A percentile compares a stretch with the other conserved stretches of the same genome.
These are phyloP conservation scores for Colletotrichum zoysiae DNA, from an alignment of 2,329 filamentous ascomycete genomes.

Conservation along the genomic window DNA sequence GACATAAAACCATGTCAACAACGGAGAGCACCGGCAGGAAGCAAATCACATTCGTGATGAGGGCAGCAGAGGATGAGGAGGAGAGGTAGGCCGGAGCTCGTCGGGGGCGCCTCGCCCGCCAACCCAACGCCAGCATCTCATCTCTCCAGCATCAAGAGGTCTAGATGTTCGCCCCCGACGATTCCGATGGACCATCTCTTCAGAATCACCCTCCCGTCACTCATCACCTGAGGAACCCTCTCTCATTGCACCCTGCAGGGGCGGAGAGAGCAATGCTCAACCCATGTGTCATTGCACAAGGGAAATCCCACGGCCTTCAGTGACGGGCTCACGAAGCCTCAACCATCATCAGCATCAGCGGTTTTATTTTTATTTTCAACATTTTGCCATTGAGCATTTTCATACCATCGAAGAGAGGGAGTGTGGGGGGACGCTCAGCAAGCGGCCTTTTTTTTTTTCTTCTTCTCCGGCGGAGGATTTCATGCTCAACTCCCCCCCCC, in stretches of 20 bases:
- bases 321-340: constrained; percentile 35
- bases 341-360: constrained; percentile 33
- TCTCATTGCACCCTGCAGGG: neutral
- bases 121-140: constrained; percentile 3
- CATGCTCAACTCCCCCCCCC: neutral
- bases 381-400: constrained; percentile 26
- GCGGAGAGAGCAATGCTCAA: no score
- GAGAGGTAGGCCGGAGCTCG: constrained; percentile 36
- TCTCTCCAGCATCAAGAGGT: neutral
- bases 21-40: no score
- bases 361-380: neutral
- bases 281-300: neutral
- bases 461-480: neutral
- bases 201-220: neutral
- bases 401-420: neutral
- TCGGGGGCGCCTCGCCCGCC: constrained; percentile 3
- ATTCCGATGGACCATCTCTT: constrained; percentile 30
- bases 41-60: constrained; percentile 18
- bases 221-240: neutral
- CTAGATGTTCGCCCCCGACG: neutral
- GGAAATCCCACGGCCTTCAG: constrained; percentile 9
- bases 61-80: neutral
- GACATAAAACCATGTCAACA: constrained; percentile 1
- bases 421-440: neutral
- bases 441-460: neutral